A percentile compares a stretch with the other conserved stretches of the same genome.
Conservation (phyloP, 371 early-diverging fungal species). For the Apophysomyces sp. region DNA sequence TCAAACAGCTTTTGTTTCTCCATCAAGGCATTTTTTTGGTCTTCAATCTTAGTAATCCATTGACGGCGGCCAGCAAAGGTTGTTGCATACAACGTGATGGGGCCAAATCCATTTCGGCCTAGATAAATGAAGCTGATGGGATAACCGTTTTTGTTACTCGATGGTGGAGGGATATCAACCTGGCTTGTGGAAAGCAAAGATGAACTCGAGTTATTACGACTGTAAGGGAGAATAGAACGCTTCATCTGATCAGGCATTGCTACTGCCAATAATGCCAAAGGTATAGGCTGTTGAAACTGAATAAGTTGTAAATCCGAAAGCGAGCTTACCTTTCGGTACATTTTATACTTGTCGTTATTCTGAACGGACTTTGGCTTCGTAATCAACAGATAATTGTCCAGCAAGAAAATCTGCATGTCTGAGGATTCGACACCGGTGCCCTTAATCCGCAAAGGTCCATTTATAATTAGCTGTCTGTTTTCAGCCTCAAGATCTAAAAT, state of each 20-base stretch:
- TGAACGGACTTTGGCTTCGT: slow-evolving; percentile 56
- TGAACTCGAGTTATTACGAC: slow-evolving; percentile 23
- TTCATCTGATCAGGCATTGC: slow-evolving; percentile 57
- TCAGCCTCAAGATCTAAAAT: slow-evolving; percentile 37
- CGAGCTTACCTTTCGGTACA: slow-evolving; percentile 36
- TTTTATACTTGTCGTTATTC: slow-evolving; percentile 39
- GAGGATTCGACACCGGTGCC: slow-evolving; percentile 65
- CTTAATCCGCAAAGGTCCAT: slow-evolving; percentile 76
- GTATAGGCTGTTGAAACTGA: slow-evolving; percentile 61
- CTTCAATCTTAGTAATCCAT: slow-evolving; percentile 82
- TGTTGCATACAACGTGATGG: slow-evolving; percentile 70
- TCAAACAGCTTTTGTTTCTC: slow-evolving; percentile 63
- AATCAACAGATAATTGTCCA: slow-evolving; percentile 86
- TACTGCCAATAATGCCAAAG: slow-evolving; percentile 68
- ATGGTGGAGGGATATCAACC: slow-evolving; percentile 5
- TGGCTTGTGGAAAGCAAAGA: slow-evolving; percentile 15
- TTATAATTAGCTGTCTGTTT: slow-evolving; percentile 69
- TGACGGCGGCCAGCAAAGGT: slow-evolving; percentile 72
- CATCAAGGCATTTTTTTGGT: slow-evolving; percentile 60
- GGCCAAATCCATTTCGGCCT: slow-evolving; percentile 62
- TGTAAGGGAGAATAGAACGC: slow-evolving; percentile 37
- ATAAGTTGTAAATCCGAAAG: neutral
- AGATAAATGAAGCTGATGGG: slow-evolving; percentile 75
- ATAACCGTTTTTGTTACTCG: slow-evolving; percentile 31
- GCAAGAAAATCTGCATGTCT: slow-evolving; percentile 74